Evolutionary conservation across 306 rosid genomes (phyloP).

Genomic region (Fragaria vesca): DNA sequence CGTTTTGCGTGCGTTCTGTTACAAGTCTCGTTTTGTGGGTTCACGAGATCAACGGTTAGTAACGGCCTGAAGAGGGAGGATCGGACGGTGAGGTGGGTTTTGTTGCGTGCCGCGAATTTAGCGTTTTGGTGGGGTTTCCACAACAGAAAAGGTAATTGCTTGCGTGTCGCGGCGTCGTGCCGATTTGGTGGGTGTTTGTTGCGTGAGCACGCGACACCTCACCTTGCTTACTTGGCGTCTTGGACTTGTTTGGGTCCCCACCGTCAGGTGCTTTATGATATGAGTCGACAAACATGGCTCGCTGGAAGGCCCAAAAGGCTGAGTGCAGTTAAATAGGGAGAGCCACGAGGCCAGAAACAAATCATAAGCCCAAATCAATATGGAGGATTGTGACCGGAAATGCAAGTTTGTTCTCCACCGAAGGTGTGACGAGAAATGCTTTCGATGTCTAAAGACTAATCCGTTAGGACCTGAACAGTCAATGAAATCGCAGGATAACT

Average conservation of each 20-base stretch:
- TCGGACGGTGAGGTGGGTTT: not conserved
- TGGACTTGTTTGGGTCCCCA: not conserved
- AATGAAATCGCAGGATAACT: too few species aligned
- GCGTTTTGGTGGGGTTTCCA: conserved; percentile 4
- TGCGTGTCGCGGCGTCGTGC: conserved; percentile 25
- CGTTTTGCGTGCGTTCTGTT: not conserved
- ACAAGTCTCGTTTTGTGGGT: not conserved
- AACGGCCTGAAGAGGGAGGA: not conserved
- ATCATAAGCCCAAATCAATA: too few species aligned
- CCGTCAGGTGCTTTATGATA: not conserved
- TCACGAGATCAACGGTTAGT: not conserved
- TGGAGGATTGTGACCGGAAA: too few species aligned
- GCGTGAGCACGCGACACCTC: conserved; percentile 21
- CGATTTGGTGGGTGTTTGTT: not conserved
- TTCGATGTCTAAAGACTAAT: too few species aligned
- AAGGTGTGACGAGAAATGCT: too few species aligned
- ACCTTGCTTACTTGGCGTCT: not conserved
- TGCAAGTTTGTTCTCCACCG: too few species aligned
- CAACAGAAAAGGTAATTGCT: conserved; percentile 12
- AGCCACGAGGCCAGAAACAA: too few species aligned
- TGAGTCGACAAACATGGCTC: not conserved
- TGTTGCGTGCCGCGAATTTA: not conserved
- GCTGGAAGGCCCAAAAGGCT: not conserved
- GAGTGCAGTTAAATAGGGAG: too few species aligned
- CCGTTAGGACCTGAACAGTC: too few species aligned